phyloP scores from a whole-genome alignment of 2,329 filamentous ascomycete species.

The Dothideomycetidae sp. region DNA sequence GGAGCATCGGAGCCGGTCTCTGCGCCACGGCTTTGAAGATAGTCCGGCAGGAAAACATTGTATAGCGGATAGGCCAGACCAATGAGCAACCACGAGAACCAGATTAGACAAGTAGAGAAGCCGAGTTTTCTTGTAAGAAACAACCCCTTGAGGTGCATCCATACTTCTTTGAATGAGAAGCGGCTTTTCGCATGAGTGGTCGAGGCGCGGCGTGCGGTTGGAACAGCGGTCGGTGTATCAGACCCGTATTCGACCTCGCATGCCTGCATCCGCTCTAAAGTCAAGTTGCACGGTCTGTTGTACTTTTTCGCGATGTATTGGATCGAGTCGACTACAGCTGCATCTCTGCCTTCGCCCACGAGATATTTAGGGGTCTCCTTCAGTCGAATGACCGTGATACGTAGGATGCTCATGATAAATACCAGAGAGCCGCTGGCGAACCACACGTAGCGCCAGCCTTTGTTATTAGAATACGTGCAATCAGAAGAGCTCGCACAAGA shows the following conservation, averaged over 20 bases:
- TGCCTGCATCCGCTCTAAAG: conserved; percentile 33
- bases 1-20: conserved; percentile 37
- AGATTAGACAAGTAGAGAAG: conserved; percentile 49
- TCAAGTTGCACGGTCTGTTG: conserved; percentile 38
- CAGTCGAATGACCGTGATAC: conserved; percentile 40
- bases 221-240: conserved; percentile 32
- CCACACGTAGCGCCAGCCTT: conserved; percentile 45
- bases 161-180: conserved; percentile 27
- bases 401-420: conserved; percentile 38
- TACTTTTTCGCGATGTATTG: conserved; percentile 38
- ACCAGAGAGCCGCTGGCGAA: conserved; percentile 40
- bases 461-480: conserved; percentile 39
- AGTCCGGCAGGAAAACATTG: conserved; percentile 56
- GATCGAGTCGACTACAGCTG: conserved; percentile 35
- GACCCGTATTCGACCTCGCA: conserved; percentile 30
- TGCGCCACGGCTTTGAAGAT: conserved; percentile 47
- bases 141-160: conserved; percentile 47
- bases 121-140: conserved; percentile 48
- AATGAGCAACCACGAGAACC: conserved; percentile 55
- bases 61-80: conserved; percentile 62
- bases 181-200: conserved; percentile 20
- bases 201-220: conserved; percentile 25
- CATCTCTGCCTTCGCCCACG: conserved; percentile 39
- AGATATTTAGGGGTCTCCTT: conserved; percentile 45
- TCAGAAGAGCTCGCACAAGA: conserved; percentile 32